These are phyloP conservation scores for Phytophthora tubulina DNA, from an alignment of 352 stramenopile species.

Conservation along the genomic window DNA sequence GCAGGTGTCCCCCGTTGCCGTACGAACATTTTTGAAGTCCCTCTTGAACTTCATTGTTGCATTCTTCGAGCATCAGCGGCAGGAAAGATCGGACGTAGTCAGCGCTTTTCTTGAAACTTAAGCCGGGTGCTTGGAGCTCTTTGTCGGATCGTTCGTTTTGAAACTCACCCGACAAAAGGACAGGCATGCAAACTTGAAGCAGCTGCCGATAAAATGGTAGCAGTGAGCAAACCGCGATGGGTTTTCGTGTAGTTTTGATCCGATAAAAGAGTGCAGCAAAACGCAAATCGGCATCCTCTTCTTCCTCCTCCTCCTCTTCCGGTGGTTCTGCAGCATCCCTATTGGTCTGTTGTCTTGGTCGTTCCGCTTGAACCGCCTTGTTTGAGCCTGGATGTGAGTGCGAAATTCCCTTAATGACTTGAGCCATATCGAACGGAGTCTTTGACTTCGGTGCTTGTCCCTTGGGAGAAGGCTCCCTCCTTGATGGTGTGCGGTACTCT, in stretches of 20 bases:
- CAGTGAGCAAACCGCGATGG: slow-evolving; percentile 73
- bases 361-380: slow-evolving; percentile 25
- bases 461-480: slow-evolving; percentile 26
- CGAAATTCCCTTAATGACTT: slow-evolving; percentile 72
- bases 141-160: slow-evolving; percentile 64
- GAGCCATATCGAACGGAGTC: slow-evolving; percentile 63
- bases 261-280: slow-evolving; percentile 80
- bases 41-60: slow-evolving; percentile 84
- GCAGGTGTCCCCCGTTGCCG: slow-evolving; percentile 58
- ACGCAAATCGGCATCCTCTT: slow-evolving; percentile 51
- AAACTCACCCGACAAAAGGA: slow-evolving; percentile 76
- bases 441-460: slow-evolving; percentile 47
- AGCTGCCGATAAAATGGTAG: slow-evolving; percentile 87
- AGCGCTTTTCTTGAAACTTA: slow-evolving; percentile 75
- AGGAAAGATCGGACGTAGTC: slow-evolving; percentile 87
- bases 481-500: slow-evolving; percentile 48
- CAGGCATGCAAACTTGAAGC: slow-evolving; percentile 79
- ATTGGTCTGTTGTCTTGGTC: slow-evolving; percentile 13
- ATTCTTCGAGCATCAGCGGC: slow-evolving; percentile 85
- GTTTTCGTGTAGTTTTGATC: slow-evolving; percentile 86
- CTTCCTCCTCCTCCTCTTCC: slow-evolving; percentile 65
- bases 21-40: slow-evolving; percentile 59
- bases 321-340: slow-evolving; percentile 21
- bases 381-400: slow-evolving; percentile 55
- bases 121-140: slow-evolving; percentile 53